phyloP scores from a whole-genome alignment of 2,329 filamentous ascomycete species.

The Penicillium sumatraense region DNA sequence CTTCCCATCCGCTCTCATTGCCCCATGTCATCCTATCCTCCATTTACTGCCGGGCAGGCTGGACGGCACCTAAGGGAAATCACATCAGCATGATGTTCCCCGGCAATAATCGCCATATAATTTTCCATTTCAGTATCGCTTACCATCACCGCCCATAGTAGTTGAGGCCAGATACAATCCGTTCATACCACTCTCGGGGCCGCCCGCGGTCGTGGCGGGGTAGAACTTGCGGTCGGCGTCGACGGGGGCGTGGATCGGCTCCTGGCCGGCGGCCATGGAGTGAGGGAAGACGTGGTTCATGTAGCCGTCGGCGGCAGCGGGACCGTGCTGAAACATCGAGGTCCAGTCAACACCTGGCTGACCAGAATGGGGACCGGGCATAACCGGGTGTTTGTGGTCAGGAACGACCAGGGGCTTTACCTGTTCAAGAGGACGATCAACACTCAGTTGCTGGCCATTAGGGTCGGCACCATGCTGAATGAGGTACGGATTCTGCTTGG shows the following conservation, averaged over 20 bases:
- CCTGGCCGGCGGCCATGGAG: conserved; percentile 72
- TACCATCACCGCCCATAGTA: conserved; percentile 53
- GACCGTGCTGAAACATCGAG: conserved; percentile 76
- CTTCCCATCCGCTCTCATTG: conserved; percentile 57
- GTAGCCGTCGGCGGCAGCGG: conserved; percentile 68
- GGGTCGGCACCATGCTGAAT: conserved; percentile 47
- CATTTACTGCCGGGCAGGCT: conserved; percentile 62
- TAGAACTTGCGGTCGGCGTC: conserved; percentile 59
- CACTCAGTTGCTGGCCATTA: conserved; percentile 48
- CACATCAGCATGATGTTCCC: neutral
- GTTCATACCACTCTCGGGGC: conserved; percentile 51
- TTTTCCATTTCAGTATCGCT: conserved; percentile 12
- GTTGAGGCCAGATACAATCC: conserved; percentile 54
- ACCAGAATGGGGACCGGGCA: conserved; percentile 65
- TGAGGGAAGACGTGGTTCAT: conserved; percentile 65
- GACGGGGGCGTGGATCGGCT: conserved; percentile 69
- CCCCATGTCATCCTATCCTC: conserved; percentile 13
- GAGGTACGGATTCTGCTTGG: conserved; percentile 51
- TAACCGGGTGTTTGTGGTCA: conserved; percentile 55
- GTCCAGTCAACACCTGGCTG: conserved; percentile 72
- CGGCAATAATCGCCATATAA: neutral
- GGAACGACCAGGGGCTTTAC: conserved; percentile 45
- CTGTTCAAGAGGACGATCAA: conserved; percentile 50
- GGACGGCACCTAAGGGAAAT: conserved; percentile 53
- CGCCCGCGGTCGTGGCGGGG: conserved; percentile 49